Conservation (phyloP, 305 asterid genomes). For the Fraxinus ornus region DNA sequence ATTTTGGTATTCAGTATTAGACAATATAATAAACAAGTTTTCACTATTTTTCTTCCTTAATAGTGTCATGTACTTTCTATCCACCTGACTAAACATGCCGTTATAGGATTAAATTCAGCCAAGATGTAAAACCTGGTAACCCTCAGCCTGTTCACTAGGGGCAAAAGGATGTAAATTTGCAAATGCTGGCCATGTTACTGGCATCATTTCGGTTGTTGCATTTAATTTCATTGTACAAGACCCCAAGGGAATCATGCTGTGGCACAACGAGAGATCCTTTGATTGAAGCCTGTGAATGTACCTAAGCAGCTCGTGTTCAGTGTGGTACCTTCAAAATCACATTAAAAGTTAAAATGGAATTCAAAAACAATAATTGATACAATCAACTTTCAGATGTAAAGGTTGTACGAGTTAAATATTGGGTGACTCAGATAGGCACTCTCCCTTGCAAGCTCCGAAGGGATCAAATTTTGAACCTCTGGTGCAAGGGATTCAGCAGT, state of each 20-base stretch:
- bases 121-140: slow-evolving; percentile 66
- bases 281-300: slow-evolving; percentile 70
- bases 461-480: slow-evolving; percentile 69
- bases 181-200: slow-evolving; percentile 90
- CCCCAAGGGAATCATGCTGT: slow-evolving; percentile 97
- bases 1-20: not conserved
- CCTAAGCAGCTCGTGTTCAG: slow-evolving; percentile 84
- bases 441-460: slow-evolving; percentile 78
- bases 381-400: not conserved
- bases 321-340: slow-evolving; percentile 65
- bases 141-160: slow-evolving; percentile 81
- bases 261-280: slow-evolving; percentile 84
- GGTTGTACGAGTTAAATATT: slow-evolving; percentile 83
- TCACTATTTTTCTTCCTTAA: not conserved
- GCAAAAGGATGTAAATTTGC: slow-evolving; percentile 90
- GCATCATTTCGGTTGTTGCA: slow-evolving; percentile 97
- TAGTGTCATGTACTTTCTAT: not conserved
- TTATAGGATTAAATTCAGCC: not conserved
- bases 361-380: not conserved
- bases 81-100: not conserved
- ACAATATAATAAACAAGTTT: not conserved
- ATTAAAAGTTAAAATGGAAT: slow-evolving; percentile 7
- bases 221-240: slow-evolving; percentile 97
- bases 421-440: slow-evolving; percentile 74
- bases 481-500: slow-evolving; percentile 82